phyloP scores from a whole-genome alignment of 2,329 filamentous ascomycete genomes.

The Botrytis medusae region DNA sequence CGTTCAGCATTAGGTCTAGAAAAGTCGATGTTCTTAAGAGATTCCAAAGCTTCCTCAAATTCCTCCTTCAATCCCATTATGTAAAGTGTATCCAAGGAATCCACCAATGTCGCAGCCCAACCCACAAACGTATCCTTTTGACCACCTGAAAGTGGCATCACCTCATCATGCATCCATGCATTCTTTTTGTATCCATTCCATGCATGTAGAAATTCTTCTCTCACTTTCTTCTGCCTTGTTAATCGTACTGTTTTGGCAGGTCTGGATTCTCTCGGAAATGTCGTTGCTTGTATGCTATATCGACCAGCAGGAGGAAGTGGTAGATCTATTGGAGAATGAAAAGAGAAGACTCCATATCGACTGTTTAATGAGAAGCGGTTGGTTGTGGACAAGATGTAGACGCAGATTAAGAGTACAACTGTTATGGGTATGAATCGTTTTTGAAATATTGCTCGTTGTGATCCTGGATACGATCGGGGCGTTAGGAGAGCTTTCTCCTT shows the following conservation, averaged over 20 bases:
- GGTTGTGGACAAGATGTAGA: background rate
- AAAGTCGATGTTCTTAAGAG: constrained; percentile 46
- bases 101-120: constrained; percentile 83
- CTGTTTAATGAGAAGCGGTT: background rate
- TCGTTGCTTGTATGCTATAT: constrained; percentile 15
- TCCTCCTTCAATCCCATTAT: constrained; percentile 76
- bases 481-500: constrained; percentile 2
- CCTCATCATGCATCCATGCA: constrained; percentile 83
- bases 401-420: background rate
- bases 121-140: constrained; percentile 79
- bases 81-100: constrained; percentile 78
- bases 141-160: constrained; percentile 66
- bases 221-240: constrained; percentile 20
- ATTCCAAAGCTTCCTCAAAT: constrained; percentile 71
- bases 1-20: constrained; percentile 22
- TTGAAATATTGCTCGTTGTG: background rate
- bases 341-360: background rate
- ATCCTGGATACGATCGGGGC: background rate
- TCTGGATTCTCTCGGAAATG: constrained; percentile 13
- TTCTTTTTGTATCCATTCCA: constrained; percentile 78
- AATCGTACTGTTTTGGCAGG: background rate
- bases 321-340: background rate
- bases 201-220: constrained; percentile 27
- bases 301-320: background rate
- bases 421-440: background rate